Conservation (phyloP, 306 rosid genomes). For the Lithocarpus polystachyus region DNA sequence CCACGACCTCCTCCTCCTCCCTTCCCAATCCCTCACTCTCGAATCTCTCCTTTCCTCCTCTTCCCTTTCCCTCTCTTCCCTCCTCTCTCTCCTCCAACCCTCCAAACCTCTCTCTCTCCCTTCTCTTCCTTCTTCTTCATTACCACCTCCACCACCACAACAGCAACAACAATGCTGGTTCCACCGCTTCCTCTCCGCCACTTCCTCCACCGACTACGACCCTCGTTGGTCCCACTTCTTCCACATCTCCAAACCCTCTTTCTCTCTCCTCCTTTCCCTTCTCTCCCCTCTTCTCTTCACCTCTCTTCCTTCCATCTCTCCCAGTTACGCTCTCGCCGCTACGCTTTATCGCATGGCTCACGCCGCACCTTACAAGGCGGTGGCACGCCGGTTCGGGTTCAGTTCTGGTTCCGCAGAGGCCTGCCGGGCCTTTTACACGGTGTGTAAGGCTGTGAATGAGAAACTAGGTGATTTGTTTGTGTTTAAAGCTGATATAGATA, state of each 20-base stretch:
- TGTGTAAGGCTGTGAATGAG: constrained; percentile 47
- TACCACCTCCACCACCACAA: constrained; percentile 3
- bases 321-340: constrained; percentile 58
- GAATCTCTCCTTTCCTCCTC: constrained; percentile 17
- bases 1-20: constrained; percentile 56
- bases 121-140: constrained; percentile 26
- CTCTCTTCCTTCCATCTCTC: constrained; percentile 35
- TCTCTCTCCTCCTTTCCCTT: constrained; percentile 52
- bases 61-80: constrained; percentile 51
- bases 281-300: constrained; percentile 42
- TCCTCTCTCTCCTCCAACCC: constrained; percentile 58
- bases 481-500: constrained; percentile 42
- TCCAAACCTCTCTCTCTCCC: constrained; percentile 38
- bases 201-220: constrained; percentile 30
- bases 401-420: constrained; percentile 41
- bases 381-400: constrained; percentile 57
- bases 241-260: constrained; percentile 63
- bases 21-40: constrained; percentile 29
- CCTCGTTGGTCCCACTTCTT: constrained; percentile 54
- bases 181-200: constrained; percentile 56
- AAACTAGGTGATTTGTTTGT: constrained; percentile 56
- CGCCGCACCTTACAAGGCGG: constrained; percentile 54
- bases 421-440: constrained; percentile 55
- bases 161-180: constrained; percentile 49
- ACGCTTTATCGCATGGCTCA: constrained; percentile 74